Conservation (phyloP, 768 basidiomycete genomes). For the Paxillus rubicundulus region DNA sequence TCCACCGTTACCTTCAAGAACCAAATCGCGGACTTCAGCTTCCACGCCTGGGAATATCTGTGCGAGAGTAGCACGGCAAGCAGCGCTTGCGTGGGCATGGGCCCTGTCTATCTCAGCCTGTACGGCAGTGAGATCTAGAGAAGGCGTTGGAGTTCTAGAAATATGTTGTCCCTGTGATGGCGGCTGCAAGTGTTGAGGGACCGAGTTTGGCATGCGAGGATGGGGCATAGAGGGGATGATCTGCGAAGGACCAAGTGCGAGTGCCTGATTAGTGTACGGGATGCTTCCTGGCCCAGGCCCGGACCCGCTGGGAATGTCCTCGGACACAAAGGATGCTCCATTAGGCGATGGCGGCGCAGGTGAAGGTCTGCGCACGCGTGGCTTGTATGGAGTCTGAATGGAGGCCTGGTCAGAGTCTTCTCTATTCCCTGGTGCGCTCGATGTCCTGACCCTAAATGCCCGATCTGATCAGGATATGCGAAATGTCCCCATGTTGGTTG, state of each 20-base stretch:
- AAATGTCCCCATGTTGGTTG: constrained; percentile 35
- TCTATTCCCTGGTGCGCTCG: constrained; percentile 40
- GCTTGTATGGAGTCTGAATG: constrained; percentile 72
- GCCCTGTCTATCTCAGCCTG: constrained; percentile 78
- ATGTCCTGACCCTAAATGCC: constrained; percentile 28
- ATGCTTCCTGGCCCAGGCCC: constrained; percentile 16
- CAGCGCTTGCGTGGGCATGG: constrained; percentile 68
- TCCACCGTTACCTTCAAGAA: constrained; percentile 84
- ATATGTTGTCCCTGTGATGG: constrained; percentile 52
- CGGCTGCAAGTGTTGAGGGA: constrained; percentile 33
- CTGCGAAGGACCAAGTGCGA: constrained; percentile 51
- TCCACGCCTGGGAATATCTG: constrained; percentile 91
- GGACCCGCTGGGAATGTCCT: constrained; percentile 44
- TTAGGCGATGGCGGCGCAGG: constrained; percentile 32
- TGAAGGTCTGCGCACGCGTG: constrained; percentile 60
- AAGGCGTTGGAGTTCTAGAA: constrained; percentile 70
- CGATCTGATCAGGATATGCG: constrained; percentile 39
- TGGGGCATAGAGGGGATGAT: constrained; percentile 12
- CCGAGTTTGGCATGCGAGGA: constrained; percentile 12
- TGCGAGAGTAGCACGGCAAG: constrained; percentile 69
- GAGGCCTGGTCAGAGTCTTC: constrained; percentile 29
- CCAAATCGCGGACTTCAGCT: constrained; percentile 80
- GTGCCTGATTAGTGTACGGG: constrained; percentile 48
- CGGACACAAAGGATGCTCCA: constrained; percentile 27
- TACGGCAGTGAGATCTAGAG: constrained; percentile 64